Percentiles rank a stretch among this genome's conserved stretches.
These are phyloP conservation scores for Tetrahymena borealis DNA, from an alignment of 73 alveolate genomes.

Conservation along the genomic window DNA sequence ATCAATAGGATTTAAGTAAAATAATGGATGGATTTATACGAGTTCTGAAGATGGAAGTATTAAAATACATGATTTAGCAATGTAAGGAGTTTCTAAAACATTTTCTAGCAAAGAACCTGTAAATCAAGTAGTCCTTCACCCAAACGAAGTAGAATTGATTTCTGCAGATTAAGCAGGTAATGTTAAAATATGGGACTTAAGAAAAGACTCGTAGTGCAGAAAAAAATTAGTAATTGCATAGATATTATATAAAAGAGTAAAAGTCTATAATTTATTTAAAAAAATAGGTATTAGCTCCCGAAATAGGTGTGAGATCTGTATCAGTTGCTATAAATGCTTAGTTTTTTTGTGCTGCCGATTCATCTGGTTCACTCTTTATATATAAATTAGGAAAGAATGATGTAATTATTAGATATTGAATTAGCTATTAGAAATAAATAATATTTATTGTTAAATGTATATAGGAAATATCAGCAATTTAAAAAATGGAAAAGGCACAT, in stretches of 20 bases:
- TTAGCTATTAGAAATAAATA: neutral
- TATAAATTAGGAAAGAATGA: constrained; percentile 1
- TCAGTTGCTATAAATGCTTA: constrained; percentile 17
- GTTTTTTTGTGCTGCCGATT: constrained; percentile 24
- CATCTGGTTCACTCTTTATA: neutral
- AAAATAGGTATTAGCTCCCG: constrained; percentile 25
- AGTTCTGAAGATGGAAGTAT: constrained; percentile 34
- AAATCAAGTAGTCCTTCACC: constrained; percentile 11
- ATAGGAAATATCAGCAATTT: neutral
- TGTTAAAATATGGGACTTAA: constrained; percentile 13
- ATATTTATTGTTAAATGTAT: too few relatives aligned
- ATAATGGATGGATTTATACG: constrained; percentile 10
- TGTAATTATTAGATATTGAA: neutral
- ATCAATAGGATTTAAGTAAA: constrained; percentile 15
- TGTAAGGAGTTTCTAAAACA: constrained; percentile 2
- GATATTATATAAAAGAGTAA: neutral
- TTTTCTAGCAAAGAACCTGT: constrained; percentile 17
- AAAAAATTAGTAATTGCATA: neutral
- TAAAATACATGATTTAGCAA: constrained; percentile 15
- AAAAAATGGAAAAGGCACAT: constrained; percentile 18
- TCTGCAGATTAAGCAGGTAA: constrained; percentile 26
- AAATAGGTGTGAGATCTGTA: constrained; percentile 18
- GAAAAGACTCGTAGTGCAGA: neutral
- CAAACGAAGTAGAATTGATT: constrained; percentile 27
- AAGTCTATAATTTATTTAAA: neutral